Evolutionary conservation across 2,329 filamentous ascomycete genomes (phyloP), one percentile per base, ranked within the genome.

Genomic region (Aspergillus alliaceus): DNA sequence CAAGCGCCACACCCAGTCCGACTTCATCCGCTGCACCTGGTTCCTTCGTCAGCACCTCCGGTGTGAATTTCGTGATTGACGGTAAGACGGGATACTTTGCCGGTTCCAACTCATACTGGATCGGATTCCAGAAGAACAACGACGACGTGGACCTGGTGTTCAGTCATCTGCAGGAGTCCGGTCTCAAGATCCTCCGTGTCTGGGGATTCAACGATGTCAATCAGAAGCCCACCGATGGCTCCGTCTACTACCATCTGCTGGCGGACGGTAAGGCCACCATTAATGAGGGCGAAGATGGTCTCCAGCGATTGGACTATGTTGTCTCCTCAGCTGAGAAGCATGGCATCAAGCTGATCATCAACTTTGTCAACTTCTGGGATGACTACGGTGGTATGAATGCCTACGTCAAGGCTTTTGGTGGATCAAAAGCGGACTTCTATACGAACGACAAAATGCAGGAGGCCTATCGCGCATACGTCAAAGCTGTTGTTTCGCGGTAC

Each of bases 371-470:
- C 74, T 85, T 89, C 73, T 90, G 86, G 86, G 77, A 77, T 46
- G 87, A 90, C 66, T 89, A 87, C 42, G 86, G 86, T 27, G 86
- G 86, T 48, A 87, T 88, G 73, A 76, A 78, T 11, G 82, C 82
- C 1, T 88, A 87, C 64, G 79, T 80, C 44, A 75, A 70, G 11
- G 82, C 80, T 2, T 86, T 83, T 55, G 84, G 82, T 35, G 81
- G 80, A 50, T 31, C 48, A 54, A 77, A 83, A 57, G 76, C 76
- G 14, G 74, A 75, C 6, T 89, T 85, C 80, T 89, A 86, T 72
- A 84, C 80, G 20, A 80, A 82, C 63, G 64, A 75, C 0, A 72
- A 72, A 0, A 80, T 80, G 7, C 84, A 86, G 70, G 65, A 75
- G 0, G 81, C 86, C 55, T 90, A 90, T 69, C 83, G 84, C 63